A percentile compares a stretch with the other conserved stretches of the same genome.
Conservation (phyloP, 2,329 filamentous ascomycete species). For the Niveomyces coronatus region DNA sequence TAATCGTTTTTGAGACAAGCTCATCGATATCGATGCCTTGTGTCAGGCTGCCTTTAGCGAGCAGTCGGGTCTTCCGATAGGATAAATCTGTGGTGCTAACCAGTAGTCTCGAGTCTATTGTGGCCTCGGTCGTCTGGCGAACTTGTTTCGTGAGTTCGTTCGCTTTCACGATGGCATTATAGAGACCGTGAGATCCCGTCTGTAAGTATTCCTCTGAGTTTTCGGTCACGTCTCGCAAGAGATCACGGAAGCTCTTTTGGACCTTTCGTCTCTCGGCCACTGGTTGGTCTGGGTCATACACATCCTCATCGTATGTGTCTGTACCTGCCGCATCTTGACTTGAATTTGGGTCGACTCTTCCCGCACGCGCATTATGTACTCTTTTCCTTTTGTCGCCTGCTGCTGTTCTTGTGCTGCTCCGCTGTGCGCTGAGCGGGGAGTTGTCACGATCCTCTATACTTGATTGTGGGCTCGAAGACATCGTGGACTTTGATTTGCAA, state of each 20-base stretch:
- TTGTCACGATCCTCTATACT: no score
- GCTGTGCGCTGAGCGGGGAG: neutral
- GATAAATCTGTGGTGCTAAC: slow-evolving; percentile 72
- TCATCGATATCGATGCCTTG: slow-evolving; percentile 82
- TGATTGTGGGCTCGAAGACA: neutral
- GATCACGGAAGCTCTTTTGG: slow-evolving; percentile 57
- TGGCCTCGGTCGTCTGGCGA: slow-evolving; percentile 83
- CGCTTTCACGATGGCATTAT: slow-evolving; percentile 54
- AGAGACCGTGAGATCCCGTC: slow-evolving; percentile 52
- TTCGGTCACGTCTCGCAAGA: slow-evolving; percentile 51
- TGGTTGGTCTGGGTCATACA: slow-evolving; percentile 77
- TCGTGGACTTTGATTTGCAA: neutral
- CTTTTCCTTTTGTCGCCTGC: no score
- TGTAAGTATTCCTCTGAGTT: slow-evolving; percentile 65
- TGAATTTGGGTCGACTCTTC: neutral
- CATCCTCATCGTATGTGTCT: slow-evolving; percentile 23
- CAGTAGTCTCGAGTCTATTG: slow-evolving; percentile 78
- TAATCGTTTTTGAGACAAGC: slow-evolving; percentile 81
- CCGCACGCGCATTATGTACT: slow-evolving; percentile 17
- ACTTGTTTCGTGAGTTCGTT: slow-evolving; percentile 58
- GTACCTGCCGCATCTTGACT: slow-evolving; percentile 12
- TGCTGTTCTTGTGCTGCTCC: slow-evolving; percentile 1
- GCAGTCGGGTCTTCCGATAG: slow-evolving; percentile 63
- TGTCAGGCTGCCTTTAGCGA: slow-evolving; percentile 61
- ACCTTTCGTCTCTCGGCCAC: slow-evolving; percentile 61